These are phyloP conservation scores for Solidago caesia DNA, from an alignment of 129 eudicot genomes.

Conservation along the genomic window DNA sequence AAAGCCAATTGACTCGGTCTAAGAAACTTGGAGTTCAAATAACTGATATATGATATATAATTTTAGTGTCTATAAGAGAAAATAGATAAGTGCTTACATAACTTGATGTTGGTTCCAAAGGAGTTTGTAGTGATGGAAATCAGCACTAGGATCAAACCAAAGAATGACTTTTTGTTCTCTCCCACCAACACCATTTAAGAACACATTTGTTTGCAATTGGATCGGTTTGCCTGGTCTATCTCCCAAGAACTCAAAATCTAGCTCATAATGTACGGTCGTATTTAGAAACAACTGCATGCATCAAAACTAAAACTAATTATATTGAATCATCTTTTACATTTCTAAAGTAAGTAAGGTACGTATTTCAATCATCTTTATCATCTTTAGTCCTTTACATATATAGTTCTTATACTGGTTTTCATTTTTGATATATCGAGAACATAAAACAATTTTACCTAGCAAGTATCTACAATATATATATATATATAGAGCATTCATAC, in stretches of 20 bases:
- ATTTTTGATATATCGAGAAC: too few relatives aligned
- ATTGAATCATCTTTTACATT: not conserved
- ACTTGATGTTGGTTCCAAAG: constrained; percentile 60
- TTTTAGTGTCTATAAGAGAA: not conserved
- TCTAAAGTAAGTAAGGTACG: too few relatives aligned
- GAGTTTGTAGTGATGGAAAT: constrained; percentile 51
- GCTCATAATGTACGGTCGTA: constrained; percentile 34
- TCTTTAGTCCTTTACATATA: too few relatives aligned
- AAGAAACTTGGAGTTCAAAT: not conserved
- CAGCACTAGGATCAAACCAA: constrained; percentile 59
- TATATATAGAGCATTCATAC: not conserved
- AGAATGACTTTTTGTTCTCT: constrained; percentile 50
- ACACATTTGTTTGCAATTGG: constrained; percentile 48
- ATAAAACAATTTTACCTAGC: not conserved
- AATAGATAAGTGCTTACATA: constrained; percentile 32
- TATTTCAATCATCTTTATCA: too few relatives aligned
- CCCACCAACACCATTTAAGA: constrained; percentile 35
- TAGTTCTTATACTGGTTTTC: too few relatives aligned
- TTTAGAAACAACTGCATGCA: constrained; percentile 64
- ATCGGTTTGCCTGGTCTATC: constrained; percentile 32
- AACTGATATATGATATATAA: not conserved
- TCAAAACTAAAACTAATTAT: not conserved
- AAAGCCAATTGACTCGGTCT: not conserved
- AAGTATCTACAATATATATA: not conserved
- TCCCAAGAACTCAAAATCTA: constrained; percentile 65